These are phyloP conservation scores for Xylaria sp. DNA, from an alignment of 2,329 filamentous ascomycete species.

Conservation along the genomic window DNA sequence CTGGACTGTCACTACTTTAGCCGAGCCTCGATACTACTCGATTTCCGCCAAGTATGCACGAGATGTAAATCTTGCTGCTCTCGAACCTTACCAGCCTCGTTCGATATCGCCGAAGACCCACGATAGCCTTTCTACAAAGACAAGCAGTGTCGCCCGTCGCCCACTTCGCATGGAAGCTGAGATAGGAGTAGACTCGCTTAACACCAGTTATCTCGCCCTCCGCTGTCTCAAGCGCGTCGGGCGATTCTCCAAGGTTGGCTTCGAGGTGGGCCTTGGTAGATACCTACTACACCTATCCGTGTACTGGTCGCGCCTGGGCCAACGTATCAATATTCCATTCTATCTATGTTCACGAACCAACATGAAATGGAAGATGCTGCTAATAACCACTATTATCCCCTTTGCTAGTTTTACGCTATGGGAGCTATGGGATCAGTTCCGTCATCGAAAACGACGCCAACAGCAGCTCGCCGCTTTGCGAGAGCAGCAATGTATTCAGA, in stretches of 20 bases:
- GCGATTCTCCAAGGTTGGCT: constrained; percentile 55
- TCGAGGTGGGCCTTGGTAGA: constrained; percentile 50
- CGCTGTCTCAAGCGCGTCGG: constrained; percentile 57
- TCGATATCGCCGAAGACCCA: background rate
- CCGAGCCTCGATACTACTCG: constrained; percentile 35
- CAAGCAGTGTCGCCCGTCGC: background rate
- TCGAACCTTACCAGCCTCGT: background rate
- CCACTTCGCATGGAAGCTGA: constrained; percentile 3
- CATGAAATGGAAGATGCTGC: background rate
- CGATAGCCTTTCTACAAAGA: background rate
- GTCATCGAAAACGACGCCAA: background rate
- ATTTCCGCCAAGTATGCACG: constrained; percentile 42
- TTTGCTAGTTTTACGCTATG: background rate
- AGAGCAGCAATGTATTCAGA: constrained; percentile 1
- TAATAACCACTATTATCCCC: background rate
- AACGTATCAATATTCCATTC: background rate
- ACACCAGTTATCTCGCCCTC: constrained; percentile 54
- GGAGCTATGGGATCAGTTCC: constrained; percentile 5
- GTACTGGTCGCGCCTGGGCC: constrained; percentile 3
- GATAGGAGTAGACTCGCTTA: background rate
- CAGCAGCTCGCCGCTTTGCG: background rate
- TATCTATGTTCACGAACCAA: background rate
- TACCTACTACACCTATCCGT: constrained; percentile 56
- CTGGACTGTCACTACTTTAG: constrained; percentile 56
- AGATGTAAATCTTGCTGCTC: background rate